These are phyloP conservation scores for Giardia duodenalis DNA, from an alignment of 208 protist species.

Conservation along the genomic window DNA sequence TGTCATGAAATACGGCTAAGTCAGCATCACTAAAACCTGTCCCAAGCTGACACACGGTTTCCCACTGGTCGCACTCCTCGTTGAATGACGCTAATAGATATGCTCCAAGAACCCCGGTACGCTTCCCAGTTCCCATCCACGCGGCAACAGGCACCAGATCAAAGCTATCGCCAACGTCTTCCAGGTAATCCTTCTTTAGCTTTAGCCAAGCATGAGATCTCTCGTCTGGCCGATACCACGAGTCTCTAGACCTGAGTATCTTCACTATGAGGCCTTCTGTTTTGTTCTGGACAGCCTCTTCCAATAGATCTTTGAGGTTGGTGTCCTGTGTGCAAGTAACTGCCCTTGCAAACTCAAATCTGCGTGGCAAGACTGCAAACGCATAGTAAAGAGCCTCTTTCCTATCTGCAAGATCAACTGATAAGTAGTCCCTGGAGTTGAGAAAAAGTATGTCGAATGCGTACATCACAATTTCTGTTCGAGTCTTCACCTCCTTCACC, in stretches of 20 bases:
- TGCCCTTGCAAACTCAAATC: conserved; percentile 32
- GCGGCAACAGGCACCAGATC: conserved; percentile 94
- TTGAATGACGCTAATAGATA: conserved; percentile 94
- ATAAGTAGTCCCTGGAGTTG: conserved; percentile 51
- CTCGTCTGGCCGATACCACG: conserved; percentile 79
- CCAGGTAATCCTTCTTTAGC: conserved; percentile 95
- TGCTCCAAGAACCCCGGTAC: conserved; percentile 82
- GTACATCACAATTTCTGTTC: conserved; percentile 83
- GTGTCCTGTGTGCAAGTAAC: conserved; percentile 66
- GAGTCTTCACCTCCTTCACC: conserved; percentile 66
- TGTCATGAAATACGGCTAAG: neutral
- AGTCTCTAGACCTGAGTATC: conserved; percentile 53
- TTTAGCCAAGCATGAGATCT: conserved; percentile 93
- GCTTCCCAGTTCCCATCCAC: conserved; percentile 86
- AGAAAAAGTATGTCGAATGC: conserved; percentile 95
- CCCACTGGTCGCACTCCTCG: conserved; percentile 62
- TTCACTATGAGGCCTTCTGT: conserved; percentile 96
- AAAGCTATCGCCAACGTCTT: conserved; percentile 80
- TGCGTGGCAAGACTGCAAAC: conserved; percentile 35
- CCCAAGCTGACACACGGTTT: conserved; percentile 88
- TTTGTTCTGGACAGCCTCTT: conserved; percentile 59
- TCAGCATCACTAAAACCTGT: conserved; percentile 82
- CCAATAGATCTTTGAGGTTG: conserved; percentile 77
- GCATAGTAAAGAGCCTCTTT: conserved; percentile 29
- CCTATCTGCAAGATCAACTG: neutral